Base-by-base conservation (phyloP, 352 stramenopile genomes). In the Paralagenidium karlingii region DNA sequence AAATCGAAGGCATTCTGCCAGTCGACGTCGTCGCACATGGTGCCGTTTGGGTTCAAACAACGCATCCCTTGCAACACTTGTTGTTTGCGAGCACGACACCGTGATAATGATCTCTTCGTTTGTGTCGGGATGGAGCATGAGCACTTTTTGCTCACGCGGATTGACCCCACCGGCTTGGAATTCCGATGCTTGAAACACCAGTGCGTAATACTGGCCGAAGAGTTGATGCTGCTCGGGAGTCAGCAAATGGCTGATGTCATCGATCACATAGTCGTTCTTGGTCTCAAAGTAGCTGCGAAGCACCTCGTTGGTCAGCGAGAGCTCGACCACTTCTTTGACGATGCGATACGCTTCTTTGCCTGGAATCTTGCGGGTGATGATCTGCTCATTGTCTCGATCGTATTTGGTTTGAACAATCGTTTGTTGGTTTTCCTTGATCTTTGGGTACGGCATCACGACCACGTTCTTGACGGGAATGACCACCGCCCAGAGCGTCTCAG, bases 391-490 rank as follows among this genome's bases (percentile, higher is more conserved):
- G 37, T 68, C 58, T 31, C 27, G 9, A 13, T 13, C n/a, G 18
- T 16, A 18, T 38, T 22, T 16, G n/a, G n/a, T 15, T 8, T 18
- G n/a, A 22, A 38, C 8, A 18, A 38, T n/a, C 21, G 31, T n/a
- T 8, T 15, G 8, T n/a, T 8, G 7, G 31, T 38, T 8, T 26
- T 38, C 37, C 8, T 47, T 53, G 24, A 68, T 41, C 25, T 32
- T 53, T 11, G 58, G 58, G 18, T 47, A 47, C 21, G 41, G 45
- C 28, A 63, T 68, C 49, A 68, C 60, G 12, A 55, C 20, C 10
- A 63, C 58, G 33, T 68, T 68, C 31, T 68, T 64, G 45, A 65
- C 56, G 3, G 58, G 51, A 13, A 62, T 48, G 16, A 43, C 45
- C 21, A 68, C 47, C 15, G 47, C 52, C 54, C 54, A 68, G 8